Conservation (phyloP, 2,329 filamentous ascomycete species). For the Colletotrichum destructivum region DNA sequence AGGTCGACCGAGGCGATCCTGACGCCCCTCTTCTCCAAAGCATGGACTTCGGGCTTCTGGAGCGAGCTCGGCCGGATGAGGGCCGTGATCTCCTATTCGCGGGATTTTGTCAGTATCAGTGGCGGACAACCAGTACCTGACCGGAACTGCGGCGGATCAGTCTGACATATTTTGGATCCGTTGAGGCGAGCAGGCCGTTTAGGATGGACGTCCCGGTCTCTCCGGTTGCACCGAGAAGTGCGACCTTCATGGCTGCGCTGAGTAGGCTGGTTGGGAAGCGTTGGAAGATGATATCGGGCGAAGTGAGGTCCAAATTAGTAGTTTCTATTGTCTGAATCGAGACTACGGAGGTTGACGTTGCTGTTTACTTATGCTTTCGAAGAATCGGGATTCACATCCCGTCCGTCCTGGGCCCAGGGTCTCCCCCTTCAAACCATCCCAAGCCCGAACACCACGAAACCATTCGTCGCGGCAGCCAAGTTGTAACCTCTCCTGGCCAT, state of each 20-base stretch:
- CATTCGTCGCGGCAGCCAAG: not conserved
- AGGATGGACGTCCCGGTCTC: constrained; percentile 57
- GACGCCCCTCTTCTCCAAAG: constrained; percentile 59
- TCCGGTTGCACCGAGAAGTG: constrained; percentile 59
- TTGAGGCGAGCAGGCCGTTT: constrained; percentile 52
- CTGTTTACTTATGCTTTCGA: not conserved
- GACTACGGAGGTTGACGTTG: not conserved
- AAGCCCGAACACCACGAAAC: not conserved
- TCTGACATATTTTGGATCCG: constrained; percentile 37
- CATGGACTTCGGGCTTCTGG: constrained; percentile 60
- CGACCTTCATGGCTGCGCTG: constrained; percentile 47
- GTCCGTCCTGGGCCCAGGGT: not conserved
- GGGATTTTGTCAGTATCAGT: too few relatives aligned
- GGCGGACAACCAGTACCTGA: not conserved
- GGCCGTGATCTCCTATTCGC: constrained; percentile 61
- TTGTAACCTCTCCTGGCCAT: not conserved
- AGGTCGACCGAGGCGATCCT: constrained; percentile 61
- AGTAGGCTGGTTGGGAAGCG: not conserved
- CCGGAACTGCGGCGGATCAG: not conserved
- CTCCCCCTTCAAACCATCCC: not conserved
- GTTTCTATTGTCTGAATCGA: not conserved
- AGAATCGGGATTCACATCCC: not conserved
- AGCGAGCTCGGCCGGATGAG: constrained; percentile 62
- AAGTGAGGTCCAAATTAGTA: too few relatives aligned
- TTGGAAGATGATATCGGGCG: too few relatives aligned